Evolutionary conservation across 2,329 filamentous ascomycete species (phyloP), one percentile per base, ranked within the genome.

Genomic region (Chalara sp.): DNA sequence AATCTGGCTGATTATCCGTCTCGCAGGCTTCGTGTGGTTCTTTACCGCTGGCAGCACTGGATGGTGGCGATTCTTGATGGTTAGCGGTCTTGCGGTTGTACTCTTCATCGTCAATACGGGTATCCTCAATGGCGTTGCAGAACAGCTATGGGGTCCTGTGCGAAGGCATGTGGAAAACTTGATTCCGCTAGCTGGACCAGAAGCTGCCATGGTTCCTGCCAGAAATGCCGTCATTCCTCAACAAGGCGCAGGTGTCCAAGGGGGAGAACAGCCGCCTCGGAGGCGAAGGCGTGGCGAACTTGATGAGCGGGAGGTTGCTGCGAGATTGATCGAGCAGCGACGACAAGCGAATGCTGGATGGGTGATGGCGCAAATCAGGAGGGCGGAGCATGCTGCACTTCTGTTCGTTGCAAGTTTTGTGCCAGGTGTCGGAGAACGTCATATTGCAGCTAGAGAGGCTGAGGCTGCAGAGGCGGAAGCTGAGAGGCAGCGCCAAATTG

Each of bases 361-460:
- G 74, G 58, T 80, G 5, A 61, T 74, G 53, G 65, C 73, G 47
- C 75, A 78, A 50, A 65, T 77, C 5, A 71, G 80, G 51, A 70
- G 79, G 8, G 60, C 80, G 6, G 81, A 86, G 65, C 75, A 82
- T 55, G 77, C 80, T 13, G 72, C 78, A 0, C 72, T 85, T 12
- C 69, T 86, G 29, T 85, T 86, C 59, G 68, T 86, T 28, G 82
- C 82, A 21, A 86, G 82, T 61, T 75, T 86, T 53, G 79, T 81
- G 1, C 82, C 82, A 1, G 82, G 82, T 7, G 75, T 86, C 29
- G 81, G 81, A 1, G 82, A 86, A 65, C 70, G 80, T 46, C 82
- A 86, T 54, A 84, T 86, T 49, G 62, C 63, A 32, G 63, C 63
- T 28, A 56, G 64, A 33, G 63, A 65, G 43, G 64, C 60, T 8